These are phyloP conservation scores for Monilinia vaccinii-corymbosi DNA, from an alignment of 2,329 filamentous ascomycete genomes.

Conservation along the genomic window DNA sequence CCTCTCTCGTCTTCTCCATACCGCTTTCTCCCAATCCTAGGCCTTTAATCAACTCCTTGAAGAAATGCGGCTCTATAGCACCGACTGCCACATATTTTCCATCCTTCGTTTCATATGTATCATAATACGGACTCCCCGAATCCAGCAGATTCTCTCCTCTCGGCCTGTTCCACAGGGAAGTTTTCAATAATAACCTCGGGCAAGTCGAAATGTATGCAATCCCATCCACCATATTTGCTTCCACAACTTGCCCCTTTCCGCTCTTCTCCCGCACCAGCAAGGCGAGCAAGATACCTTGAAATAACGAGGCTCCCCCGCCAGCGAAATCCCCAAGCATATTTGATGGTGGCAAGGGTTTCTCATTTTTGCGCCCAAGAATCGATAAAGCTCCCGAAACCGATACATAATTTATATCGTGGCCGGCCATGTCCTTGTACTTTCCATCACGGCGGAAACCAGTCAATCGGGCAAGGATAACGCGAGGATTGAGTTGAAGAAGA, in stretches of 20 bases:
- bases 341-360: constrained; percentile 67
- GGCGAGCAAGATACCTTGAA: constrained; percentile 75
- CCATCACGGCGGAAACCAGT: constrained; percentile 86
- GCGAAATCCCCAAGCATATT: constrained; percentile 90
- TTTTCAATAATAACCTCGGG: constrained; percentile 58
- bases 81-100: constrained; percentile 79
- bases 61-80: constrained; percentile 84
- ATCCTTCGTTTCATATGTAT: constrained; percentile 78
- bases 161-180: constrained; percentile 49
- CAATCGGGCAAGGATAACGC: constrained; percentile 74
- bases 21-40: constrained; percentile 47
- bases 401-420: constrained; percentile 95
- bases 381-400: constrained; percentile 73
- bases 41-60: constrained; percentile 54
- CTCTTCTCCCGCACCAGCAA: constrained; percentile 54
- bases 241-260: constrained; percentile 77
- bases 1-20: constrained; percentile 45
- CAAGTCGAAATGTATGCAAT: constrained; percentile 70
- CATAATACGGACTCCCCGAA: constrained; percentile 80
- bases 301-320: constrained; percentile 74
- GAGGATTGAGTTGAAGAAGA: constrained; percentile 58
- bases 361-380: constrained; percentile 61
- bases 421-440: constrained; percentile 78
- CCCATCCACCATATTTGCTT: constrained; percentile 96
- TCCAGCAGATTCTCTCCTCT: constrained; percentile 75